Base-by-base conservation (phyloP, 106 monocot genomes). In the Dendrobium chrysotoxum region DNA sequence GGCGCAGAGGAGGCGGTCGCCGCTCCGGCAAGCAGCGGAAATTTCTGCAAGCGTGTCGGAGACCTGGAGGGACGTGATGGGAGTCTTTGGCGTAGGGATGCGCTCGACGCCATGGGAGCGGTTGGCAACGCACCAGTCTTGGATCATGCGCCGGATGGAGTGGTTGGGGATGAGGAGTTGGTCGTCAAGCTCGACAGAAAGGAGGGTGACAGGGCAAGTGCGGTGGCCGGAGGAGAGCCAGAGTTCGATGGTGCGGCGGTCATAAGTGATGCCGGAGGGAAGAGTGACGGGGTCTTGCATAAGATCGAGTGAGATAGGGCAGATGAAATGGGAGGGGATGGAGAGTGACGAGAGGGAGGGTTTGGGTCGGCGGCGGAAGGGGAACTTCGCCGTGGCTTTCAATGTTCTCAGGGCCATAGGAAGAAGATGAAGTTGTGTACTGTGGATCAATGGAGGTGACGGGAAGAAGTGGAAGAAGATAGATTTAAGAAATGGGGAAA, bases 71-170 rank as follows among this genome's bases (percentile, higher is more conserved):
- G 47, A 28, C 0, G 80, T 81, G 7, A 84, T 61, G 12, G 90
- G 88, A 0, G 79, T 72, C 12, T 88, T 79, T 0, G 90, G 90
- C 2, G 90, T 90, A 16, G 87, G 88, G 7, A 90, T 84, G 47
- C 90, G 57, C 41, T 90, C 88, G 8, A 86, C 40, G 0, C 86
- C 90, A 17, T 64, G 21, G 20, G 75, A 71, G 58, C 83, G 83
- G 81, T 90, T 76, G 13, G 82, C 74, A 40, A 91, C 91, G 57
- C 91, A 91, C 91, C 91, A 91, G 11, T 88, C 91, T 65, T 91
- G 91, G 16, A 91, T 91, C 77, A 88, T 78, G 35, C 84, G 21
- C 3, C 91, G 84, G n/a, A 88, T 53, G 26, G 88, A 17, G 40
- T 91, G 91, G 84, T 91, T 91, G 26, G 88, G 91, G 41, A 84